Evolutionary conservation across 805 yeast species (phyloP).

Genomic region (Sugiyamaella smithiae): DNA sequence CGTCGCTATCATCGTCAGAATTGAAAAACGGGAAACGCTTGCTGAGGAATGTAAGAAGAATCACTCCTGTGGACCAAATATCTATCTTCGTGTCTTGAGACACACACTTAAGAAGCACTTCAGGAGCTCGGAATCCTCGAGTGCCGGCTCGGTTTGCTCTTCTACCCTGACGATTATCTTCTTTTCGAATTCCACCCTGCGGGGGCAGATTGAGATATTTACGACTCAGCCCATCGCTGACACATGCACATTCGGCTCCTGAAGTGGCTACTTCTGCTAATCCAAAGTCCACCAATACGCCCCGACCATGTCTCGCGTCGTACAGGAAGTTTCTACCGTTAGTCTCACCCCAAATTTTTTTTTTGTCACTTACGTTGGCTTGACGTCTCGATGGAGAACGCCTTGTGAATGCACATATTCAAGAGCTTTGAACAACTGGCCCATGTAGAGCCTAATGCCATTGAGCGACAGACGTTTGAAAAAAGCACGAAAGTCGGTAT

Average conservation of each 20-base stretch:
- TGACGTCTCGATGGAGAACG: conserved; percentile 89
- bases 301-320: conserved; percentile 62
- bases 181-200: conserved; percentile 74
- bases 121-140: conserved; percentile 93
- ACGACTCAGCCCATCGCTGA: conserved; percentile 12
- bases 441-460: conserved; percentile 79
- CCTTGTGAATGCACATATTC: conserved; percentile 70
- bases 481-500: conserved; percentile 78
- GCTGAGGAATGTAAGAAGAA: conserved; percentile 70
- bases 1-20: conserved; percentile 91
- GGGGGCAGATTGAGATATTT: conserved; percentile 23
- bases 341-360: conserved; percentile 43
- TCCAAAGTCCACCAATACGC: conserved; percentile 90
- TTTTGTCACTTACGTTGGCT: conserved; percentile 53
- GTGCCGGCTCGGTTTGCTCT: conserved; percentile 98
- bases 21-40: conserved; percentile 91
- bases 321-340: conserved; percentile 52
- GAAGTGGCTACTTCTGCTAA: conserved; percentile 64
- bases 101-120: conserved; percentile 81
- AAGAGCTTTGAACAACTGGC: conserved; percentile 73
- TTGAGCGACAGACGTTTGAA: conserved; percentile 73
- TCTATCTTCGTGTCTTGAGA: conserved; percentile 81
- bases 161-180: conserved; percentile 82
- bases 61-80: conserved; percentile 91
- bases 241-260: conserved; percentile 21